Evolutionary conservation across 345 rosid species (phyloP).

Genomic region (Gossypium ekmanianum): DNA sequence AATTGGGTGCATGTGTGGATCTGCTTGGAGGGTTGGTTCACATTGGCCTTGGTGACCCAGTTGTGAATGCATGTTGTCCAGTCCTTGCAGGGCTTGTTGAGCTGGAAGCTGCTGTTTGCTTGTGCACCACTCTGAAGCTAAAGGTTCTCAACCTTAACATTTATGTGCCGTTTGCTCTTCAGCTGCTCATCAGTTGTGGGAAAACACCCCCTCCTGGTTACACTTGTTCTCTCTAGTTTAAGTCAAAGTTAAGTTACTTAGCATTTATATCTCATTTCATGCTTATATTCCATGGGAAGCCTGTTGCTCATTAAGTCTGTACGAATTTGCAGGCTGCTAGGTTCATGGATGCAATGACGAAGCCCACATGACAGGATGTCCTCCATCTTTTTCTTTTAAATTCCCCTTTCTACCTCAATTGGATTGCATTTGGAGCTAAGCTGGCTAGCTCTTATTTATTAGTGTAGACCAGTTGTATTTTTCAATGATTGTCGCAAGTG

Average conservation of each 20-base stretch:
- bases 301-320: slow-evolving; percentile 12
- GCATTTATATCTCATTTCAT: background rate
- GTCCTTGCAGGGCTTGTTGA: slow-evolving; percentile 70
- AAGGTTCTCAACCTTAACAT: slow-evolving; percentile 81
- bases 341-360: slow-evolving; percentile 22
- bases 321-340: slow-evolving; percentile 33
- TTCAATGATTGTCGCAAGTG: slow-evolving; percentile 2
- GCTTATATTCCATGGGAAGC: background rate
- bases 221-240: slow-evolving; percentile 70
- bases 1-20: slow-evolving; percentile 93
- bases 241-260: slow-evolving; percentile 22
- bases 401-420: background rate
- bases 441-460: background rate
- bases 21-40: slow-evolving; percentile 88
- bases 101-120: slow-evolving; percentile 83
- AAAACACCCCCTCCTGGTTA: slow-evolving; percentile 95
- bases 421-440: slow-evolving; percentile 7
- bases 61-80: slow-evolving; percentile 78
- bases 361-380: slow-evolving; percentile 63
- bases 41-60: slow-evolving; percentile 74
- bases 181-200: slow-evolving; percentile 89
- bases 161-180: slow-evolving; percentile 86
- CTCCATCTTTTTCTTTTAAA: background rate
- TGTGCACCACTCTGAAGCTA: slow-evolving; percentile 86
- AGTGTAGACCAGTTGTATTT: background rate